A percentile compares a stretch with the other conserved stretches of the same genome.
Conservation (phyloP, 2,329 filamentous ascomycete species). For the Magnaporthales sp. region DNA sequence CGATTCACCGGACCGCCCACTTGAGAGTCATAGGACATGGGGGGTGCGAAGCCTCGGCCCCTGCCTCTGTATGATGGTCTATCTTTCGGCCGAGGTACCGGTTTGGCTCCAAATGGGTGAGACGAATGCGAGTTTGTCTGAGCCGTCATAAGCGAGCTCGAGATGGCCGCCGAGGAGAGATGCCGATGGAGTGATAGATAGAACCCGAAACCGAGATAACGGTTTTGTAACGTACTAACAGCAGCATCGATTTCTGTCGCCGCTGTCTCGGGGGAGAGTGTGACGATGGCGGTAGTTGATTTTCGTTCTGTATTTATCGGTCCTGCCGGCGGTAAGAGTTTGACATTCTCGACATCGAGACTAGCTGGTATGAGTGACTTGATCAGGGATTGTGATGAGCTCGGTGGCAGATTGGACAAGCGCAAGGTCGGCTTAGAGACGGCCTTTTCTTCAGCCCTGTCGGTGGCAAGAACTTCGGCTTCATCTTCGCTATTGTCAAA, state of each 20-base stretch:
- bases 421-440: conserved; percentile 54
- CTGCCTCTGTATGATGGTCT: conserved; percentile 21
- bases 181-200: conserved; percentile 74
- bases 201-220: conserved; percentile 77
- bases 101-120: conserved; percentile 72
- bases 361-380: conserved; percentile 50
- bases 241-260: conserved; percentile 75
- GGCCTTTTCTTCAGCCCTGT: conserved; percentile 47
- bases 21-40: conserved; percentile 52
- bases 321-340: conserved; percentile 51
- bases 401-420: conserved; percentile 51
- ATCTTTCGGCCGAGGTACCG: conserved; percentile 33
- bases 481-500: conserved; percentile 63
- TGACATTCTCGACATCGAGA: conserved; percentile 63
- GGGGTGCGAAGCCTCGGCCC: conserved; percentile 65
- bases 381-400: conserved; percentile 49
- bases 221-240: conserved; percentile 71
- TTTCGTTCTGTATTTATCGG: conserved; percentile 54
- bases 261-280: conserved; percentile 69
- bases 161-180: conserved; percentile 66
- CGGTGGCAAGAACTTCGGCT: conserved; percentile 32
- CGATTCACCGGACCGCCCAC: conserved; percentile 31
- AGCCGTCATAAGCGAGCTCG: conserved; percentile 21
- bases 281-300: conserved; percentile 70
- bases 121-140: conserved; percentile 39